Evolutionary conservation across 2,329 filamentous ascomycete genomes (phyloP), one percentile per base, ranked within the genome.

Genomic region (Talaromyces sp.): DNA sequence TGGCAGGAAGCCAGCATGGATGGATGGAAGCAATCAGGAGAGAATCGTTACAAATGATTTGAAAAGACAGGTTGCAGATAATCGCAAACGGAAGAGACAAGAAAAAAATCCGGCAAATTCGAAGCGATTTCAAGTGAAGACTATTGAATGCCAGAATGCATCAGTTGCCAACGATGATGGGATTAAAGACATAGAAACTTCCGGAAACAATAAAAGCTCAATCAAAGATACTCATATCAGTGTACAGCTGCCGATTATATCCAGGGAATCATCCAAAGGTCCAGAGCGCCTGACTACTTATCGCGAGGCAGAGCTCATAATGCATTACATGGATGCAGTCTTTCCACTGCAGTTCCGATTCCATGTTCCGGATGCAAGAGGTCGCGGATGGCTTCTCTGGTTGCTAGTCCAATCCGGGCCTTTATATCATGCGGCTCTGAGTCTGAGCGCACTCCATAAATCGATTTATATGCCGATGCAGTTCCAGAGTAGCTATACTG

Each of bases 251-350:
- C 13, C 35, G 6, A 7, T 27, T 5, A n/a, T 1, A 8, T 27
- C 19, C 2, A 19, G 7, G 3, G 1, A 39, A 11, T 35, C 31
- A 2, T 47, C 39, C 19, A 7, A 22, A 13, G 27, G 41, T 33
- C 43, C 39, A n/a, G 43, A 35, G 33, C 56, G 43, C 3, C 56
- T 60, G 8, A 45, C 54, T 3, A 64, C 43, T 52, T 64, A 67
- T 19, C 65, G 65, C 14, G 65, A 68, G 48, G 65, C 67, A 19
- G 67, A 68, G 41, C 57, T 68, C 16, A 48, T 68, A 35, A 68
- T 68, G 67, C 67, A 68, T 57, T 68, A 68, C 22, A 63, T 68
- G 58, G 67, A 68, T 24, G 52, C 65, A 13, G 67, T 68, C n/a
- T 68, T 68, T 58, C 67, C 65, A 9, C 52, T 68, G 10, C 67